A percentile compares a stretch with the other conserved stretches of the same genome.
Evolutionary conservation across 2,329 filamentous ascomycete species (phyloP).

Genomic region (Cordyceps farinosa): DNA sequence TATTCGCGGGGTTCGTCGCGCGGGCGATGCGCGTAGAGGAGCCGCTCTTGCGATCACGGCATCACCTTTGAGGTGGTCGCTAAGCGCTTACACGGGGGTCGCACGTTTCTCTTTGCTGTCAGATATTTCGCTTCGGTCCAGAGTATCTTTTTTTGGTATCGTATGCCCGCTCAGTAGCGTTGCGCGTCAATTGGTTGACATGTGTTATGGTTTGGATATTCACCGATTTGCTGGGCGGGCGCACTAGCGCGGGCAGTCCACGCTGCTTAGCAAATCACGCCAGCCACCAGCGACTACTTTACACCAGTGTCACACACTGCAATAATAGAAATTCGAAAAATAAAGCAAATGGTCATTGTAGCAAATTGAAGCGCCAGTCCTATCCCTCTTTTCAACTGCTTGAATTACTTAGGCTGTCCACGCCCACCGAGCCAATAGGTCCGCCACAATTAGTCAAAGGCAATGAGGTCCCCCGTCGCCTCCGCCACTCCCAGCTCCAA

Average conservation of each 20-base stretch:
- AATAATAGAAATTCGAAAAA: too few species aligned
- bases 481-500: neutral
- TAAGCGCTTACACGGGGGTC: neutral
- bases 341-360: too few species aligned
- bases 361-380: too few species aligned
- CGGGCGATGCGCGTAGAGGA: neutral
- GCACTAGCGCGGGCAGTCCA: neutral
- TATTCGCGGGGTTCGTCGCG: neutral
- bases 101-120: neutral
- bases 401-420: too few species aligned
- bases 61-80: conserved; percentile 1
- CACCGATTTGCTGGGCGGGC: neutral
- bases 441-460: too few species aligned
- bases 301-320: too few species aligned
- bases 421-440: too few species aligned
- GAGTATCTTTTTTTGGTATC: neutral
- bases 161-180: neutral
- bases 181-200: neutral
- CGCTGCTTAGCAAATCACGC: neutral
- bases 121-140: neutral
- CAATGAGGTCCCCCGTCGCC: too few species aligned
- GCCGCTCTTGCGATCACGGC: neutral
- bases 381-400: too few species aligned
- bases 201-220: neutral
- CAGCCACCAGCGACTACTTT: neutral